phyloP scores from a whole-genome alignment of 805 yeast species.

The Candida ficus region DNA sequence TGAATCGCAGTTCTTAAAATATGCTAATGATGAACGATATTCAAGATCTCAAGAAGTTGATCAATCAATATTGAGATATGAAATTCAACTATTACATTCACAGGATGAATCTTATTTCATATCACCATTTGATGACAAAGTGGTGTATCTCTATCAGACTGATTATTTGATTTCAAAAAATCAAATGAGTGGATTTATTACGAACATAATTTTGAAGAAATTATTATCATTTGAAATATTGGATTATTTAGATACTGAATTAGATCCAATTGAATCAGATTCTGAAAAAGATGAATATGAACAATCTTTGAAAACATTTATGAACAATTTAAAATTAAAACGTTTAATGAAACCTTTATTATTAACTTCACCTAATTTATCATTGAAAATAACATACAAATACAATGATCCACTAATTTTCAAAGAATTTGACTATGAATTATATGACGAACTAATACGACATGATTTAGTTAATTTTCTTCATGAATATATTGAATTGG shows the following conservation, averaged over 20 bases:
- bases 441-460: not conserved
- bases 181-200: slow-evolving; percentile 1
- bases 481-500: not conserved
- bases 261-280: not conserved
- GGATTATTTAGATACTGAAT: not conserved
- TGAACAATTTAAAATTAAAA: not conserved
- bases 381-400: not conserved
- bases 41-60: not conserved
- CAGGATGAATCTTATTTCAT: slow-evolving; percentile 3
- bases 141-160: slow-evolving; percentile 1
- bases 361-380: not conserved
- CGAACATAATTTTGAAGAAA: slow-evolving; percentile 2
- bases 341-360: not conserved
- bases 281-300: not conserved
- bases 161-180: slow-evolving; percentile 6
- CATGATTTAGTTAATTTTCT: not conserved
- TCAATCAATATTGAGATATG: not conserved
- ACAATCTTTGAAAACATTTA: not conserved
- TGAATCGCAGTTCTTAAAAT: not conserved
- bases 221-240: slow-evolving; percentile 5
- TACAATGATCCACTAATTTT: not conserved
- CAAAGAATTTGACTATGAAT: not conserved
- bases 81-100: slow-evolving; percentile 2
- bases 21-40: not conserved
- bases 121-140: slow-evolving; percentile 7